Evolutionary conservation across 228 moss, liverwort and hornwort genomes (phyloP).

Genomic region (Sphagnum fallax): DNA sequence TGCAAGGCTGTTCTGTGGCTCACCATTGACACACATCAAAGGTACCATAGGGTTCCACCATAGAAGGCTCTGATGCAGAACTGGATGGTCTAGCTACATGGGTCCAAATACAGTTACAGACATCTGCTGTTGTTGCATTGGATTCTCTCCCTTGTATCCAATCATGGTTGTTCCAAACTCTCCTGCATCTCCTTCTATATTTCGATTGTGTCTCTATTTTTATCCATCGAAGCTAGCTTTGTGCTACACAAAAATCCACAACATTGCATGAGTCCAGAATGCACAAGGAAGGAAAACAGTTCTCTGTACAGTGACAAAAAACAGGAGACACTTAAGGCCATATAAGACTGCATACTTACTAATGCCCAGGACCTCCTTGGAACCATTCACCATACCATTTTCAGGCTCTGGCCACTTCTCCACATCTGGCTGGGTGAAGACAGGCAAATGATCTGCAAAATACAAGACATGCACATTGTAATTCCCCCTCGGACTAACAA

Average conservation of each 20-base stretch:
- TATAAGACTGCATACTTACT: slow-evolving; percentile 31
- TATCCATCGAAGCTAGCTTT: slow-evolving; percentile 33
- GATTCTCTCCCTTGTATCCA: too few species aligned
- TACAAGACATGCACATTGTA: slow-evolving; percentile 4
- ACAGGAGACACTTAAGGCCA: slow-evolving; percentile 10
- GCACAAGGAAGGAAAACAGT: background rate
- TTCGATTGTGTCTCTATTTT: slow-evolving; percentile 7
- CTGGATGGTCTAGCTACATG: too few species aligned
- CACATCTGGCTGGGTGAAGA: slow-evolving; percentile 49
- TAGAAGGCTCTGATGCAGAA: too few species aligned
- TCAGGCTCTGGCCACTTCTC: slow-evolving; percentile 67
- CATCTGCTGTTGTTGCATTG: too few species aligned
- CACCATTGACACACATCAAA: too few species aligned
- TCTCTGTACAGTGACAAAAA: slow-evolving; percentile 24
- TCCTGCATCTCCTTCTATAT: too few species aligned
- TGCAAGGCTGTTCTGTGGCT: too few species aligned
- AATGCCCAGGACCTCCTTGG: slow-evolving; percentile 10
- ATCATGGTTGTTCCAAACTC: too few species aligned
- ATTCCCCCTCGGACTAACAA: background rate
- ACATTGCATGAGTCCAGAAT: too few species aligned
- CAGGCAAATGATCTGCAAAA: slow-evolving; percentile 38
- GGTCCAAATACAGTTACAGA: too few species aligned
- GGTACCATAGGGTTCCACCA: too few species aligned
- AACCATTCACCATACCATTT: slow-evolving; percentile 43
- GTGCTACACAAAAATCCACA: slow-evolving; percentile 29